Evolutionary conservation across 495 filamentous ascomycete genomes (phyloP).

Genomic region (Podospora conica): DNA sequence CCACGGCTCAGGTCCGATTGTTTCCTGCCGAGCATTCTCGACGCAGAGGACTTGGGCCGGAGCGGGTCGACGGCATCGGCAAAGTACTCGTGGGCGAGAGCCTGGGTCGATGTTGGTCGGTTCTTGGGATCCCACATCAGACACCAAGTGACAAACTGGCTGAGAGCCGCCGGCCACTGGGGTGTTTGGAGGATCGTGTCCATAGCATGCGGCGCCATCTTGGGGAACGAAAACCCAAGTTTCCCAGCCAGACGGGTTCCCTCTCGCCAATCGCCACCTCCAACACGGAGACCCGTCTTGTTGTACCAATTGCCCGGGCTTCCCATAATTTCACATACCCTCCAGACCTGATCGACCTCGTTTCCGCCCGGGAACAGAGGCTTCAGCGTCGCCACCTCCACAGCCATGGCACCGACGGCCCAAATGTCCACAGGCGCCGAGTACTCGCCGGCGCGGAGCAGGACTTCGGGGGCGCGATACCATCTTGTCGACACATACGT

Average conservation of each 20-base stretch:
- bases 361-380: conserved; percentile 96
- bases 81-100: conserved; percentile 91
- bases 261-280: conserved; percentile 97
- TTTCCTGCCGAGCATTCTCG: conserved; percentile 78
- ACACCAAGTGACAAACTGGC: conserved; percentile 96
- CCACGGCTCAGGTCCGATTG: conserved; percentile 66
- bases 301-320: conserved; percentile 98
- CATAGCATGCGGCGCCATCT: conserved; percentile 98
- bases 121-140: conserved; percentile 98
- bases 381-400: conserved; percentile 95
- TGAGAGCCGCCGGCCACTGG: conserved; percentile 84
- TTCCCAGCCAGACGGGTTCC: conserved; percentile 88
- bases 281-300: conserved; percentile 77
- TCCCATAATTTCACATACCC: conserved; percentile 99
- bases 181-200: conserved; percentile 85
- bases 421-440: conserved; percentile 98
- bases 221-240: conserved; percentile 97
- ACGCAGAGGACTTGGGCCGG: conserved; percentile 82
- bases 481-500: conserved; percentile 98
- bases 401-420: conserved; percentile 99
- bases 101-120: conserved; percentile 90
- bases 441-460: conserved; percentile 92
- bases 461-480: conserved; percentile 96
- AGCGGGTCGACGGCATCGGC: conserved; percentile 90
- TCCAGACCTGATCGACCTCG: conserved; percentile 98